Evolutionary conservation across 345 rosid species (phyloP), one percentile per base, ranked within the genome.

Genomic region (rapeseed (Brassica napus)): DNA sequence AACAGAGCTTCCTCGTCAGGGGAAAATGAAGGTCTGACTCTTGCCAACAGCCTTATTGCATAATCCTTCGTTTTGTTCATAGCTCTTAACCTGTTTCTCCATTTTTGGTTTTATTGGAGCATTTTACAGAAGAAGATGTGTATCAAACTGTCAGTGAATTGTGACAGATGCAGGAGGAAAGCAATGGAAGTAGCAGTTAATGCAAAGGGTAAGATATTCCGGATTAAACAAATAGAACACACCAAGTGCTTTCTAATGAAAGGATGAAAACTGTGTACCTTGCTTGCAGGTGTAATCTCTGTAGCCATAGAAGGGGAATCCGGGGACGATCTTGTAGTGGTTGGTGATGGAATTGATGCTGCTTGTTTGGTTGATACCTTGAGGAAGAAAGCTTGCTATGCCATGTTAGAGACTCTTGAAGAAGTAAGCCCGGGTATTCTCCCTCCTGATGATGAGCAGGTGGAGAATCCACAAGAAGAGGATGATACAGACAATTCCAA

Each of bases 121-220:
- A 64, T 59, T 57, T 18, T 76, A 67, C 85, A 86, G 89, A 80
- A 83, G 79, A 86, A 86, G 84, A 83, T 84, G 59, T 44, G 79
- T 65, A 77, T 83, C 60, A 71, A 69, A 64, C 6, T 84, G 52
- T 55, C 74, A 6, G 71, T 23, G 52, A 62, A 83, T 8, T 59
- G 84, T 63, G 83, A 73, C 9, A 86, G 82, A 77, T 81, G 87
- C 77, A 44, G 84, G 35, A 74, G 60, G 39, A 83, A 79, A 58
- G 86, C 85, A 14, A 62, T 84, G 79, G n/a, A 79, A 69, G 57
- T 72, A 67, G 85, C 89, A 2, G 84, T 85, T 15, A 73, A 11
- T 28, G 79, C 72, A 68, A 61, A 65, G 15, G 89, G 87, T 81
- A 47, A 52, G n/a, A 37, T 9, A 71, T 21, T 39, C 11, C 15